Conservation (phyloP, 768 basidiomycete genomes). For the Boletellus ananas region DNA sequence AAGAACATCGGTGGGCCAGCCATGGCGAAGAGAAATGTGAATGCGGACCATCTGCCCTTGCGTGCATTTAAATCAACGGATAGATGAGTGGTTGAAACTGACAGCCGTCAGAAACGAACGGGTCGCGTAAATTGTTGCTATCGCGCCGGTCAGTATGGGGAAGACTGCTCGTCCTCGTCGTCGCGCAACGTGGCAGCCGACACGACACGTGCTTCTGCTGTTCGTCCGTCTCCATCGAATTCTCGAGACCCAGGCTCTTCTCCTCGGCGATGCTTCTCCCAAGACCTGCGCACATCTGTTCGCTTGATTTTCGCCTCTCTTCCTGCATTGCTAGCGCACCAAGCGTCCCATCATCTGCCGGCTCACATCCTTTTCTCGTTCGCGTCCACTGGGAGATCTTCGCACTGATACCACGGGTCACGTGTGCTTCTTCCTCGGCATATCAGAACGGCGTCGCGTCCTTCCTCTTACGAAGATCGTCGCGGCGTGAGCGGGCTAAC, state of each 20-base stretch:
- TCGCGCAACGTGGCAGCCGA: slow-evolving; percentile 7
- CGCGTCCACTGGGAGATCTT: slow-evolving; percentile 11
- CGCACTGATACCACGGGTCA: slow-evolving; percentile 15
- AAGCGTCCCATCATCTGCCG: not conserved
- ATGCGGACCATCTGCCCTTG: no score
- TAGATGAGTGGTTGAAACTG: no score
- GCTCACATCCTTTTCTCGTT: slow-evolving; percentile 7
- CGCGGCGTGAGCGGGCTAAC: slow-evolving; percentile 20
- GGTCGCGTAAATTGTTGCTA: no score
- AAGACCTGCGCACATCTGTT: slow-evolving; percentile 10
- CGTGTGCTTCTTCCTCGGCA: slow-evolving; percentile 19
- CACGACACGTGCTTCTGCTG: not conserved
- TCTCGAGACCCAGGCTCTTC: slow-evolving; percentile 8
- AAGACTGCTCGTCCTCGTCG: slow-evolving; percentile 10
- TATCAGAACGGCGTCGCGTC: slow-evolving; percentile 22
- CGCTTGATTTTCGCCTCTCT: not conserved
- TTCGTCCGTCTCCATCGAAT: not conserved
- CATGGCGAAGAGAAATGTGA: not conserved
- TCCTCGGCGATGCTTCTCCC: slow-evolving; percentile 7
- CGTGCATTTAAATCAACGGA: no score
- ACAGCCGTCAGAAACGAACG: no score
- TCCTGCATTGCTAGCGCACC: slow-evolving; percentile 6
- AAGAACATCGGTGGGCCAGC: slow-evolving; percentile 20
- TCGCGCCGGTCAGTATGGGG: not conserved
- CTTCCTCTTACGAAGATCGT: slow-evolving; percentile 25